These are phyloP conservation scores for Podosphaera xanthii DNA, from an alignment of 2,329 filamentous ascomycete species.

Conservation along the genomic window DNA sequence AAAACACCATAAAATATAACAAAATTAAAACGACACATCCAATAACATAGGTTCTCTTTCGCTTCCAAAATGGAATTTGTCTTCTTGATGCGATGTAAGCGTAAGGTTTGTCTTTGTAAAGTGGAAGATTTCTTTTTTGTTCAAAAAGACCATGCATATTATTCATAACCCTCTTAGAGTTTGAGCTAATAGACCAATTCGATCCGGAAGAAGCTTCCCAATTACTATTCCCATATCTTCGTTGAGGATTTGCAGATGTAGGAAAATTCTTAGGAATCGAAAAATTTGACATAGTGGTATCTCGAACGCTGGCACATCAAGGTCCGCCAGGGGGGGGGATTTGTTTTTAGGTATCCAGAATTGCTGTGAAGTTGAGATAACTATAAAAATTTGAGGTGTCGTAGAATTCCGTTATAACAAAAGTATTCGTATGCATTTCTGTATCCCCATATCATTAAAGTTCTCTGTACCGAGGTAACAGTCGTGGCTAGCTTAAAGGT, in stretches of 20 bases:
- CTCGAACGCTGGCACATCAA: no score
- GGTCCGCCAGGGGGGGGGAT: no score
- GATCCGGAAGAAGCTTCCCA: conserved; percentile 33
- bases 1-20: conserved; percentile 40
- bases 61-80: conserved; percentile 34
- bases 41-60: conserved; percentile 35
- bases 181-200: conserved; percentile 16
- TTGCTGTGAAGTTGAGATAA: no score
- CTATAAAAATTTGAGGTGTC: no score
- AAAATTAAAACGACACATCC: conserved; percentile 30
- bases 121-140: conserved; percentile 41
- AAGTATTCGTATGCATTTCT: no score
- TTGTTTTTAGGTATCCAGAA: no score
- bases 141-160: conserved; percentile 43
- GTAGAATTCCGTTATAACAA: no score
- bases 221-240: conserved; percentile 39
- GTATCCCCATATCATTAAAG: no score
- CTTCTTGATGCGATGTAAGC: conserved; percentile 37
- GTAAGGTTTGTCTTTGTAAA: conserved; percentile 99
- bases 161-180: conserved; percentile 20
- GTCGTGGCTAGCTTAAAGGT: no score
- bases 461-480: no score
- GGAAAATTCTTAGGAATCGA: conserved; percentile 46
- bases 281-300: conserved; percentile 23
- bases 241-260: conserved; percentile 40